phyloP scores from a whole-genome alignment of 2,329 filamentous ascomycete species.

The Fusarium proliferatum region DNA sequence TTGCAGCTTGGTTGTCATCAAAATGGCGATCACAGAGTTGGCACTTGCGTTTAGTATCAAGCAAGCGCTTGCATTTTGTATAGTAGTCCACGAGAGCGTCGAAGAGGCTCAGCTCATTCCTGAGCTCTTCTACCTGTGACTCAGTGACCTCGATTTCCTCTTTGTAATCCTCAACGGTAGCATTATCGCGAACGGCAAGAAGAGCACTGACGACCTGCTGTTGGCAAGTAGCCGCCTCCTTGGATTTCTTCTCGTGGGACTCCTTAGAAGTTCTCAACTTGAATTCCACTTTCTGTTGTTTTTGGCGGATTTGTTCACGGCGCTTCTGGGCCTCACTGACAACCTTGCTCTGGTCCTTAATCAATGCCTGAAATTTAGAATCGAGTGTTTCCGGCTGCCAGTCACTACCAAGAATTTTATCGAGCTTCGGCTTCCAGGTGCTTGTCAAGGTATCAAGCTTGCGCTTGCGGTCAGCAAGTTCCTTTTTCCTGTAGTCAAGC shows the following conservation, averaged over 20 bases:
- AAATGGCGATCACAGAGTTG: constrained; percentile 80
- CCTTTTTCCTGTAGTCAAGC: constrained; percentile 84
- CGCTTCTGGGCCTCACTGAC: constrained; percentile 74
- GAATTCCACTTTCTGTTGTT: constrained; percentile 81
- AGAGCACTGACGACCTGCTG: constrained; percentile 64
- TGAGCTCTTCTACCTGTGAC: constrained; percentile 68
- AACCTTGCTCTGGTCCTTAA: constrained; percentile 67
- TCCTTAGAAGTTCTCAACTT: constrained; percentile 74
- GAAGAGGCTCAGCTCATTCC: constrained; percentile 76
- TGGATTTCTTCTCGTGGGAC: constrained; percentile 71
- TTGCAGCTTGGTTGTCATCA: constrained; percentile 67
- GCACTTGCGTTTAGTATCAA: constrained; percentile 78
- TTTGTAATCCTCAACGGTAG: constrained; percentile 65
- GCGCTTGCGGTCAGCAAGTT: constrained; percentile 77
- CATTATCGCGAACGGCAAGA: constrained; percentile 55
- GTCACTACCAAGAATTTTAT: constrained; percentile 67
- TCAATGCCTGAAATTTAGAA: constrained; percentile 71
- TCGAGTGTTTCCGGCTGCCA: constrained; percentile 81
- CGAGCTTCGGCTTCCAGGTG: constrained; percentile 79
- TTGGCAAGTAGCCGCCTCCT: constrained; percentile 71
- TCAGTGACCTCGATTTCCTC: constrained; percentile 62
- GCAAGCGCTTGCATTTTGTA: constrained; percentile 71
- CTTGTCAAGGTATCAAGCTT: constrained; percentile 81
- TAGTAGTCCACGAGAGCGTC: constrained; percentile 79
- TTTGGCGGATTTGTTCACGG: constrained; percentile 76